Evolutionary conservation across 768 basidiomycete species (phyloP).

Genomic region (Termitomyces sp.): DNA sequence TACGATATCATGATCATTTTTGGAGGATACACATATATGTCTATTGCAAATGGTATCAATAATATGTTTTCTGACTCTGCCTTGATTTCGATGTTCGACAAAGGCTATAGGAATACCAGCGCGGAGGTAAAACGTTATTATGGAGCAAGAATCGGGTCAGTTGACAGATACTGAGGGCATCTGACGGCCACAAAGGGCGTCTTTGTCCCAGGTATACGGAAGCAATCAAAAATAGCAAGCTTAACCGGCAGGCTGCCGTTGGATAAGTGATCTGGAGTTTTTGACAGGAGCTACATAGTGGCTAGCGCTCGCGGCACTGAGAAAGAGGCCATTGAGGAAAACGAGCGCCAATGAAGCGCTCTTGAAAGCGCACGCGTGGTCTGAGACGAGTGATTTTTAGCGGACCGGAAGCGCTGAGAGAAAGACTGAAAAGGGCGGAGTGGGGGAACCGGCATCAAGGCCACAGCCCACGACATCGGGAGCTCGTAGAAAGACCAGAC

Average conservation of each 20-base stretch:
- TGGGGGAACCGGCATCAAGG: background rate
- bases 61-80: background rate
- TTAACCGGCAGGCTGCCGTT: background rate
- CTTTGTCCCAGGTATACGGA: background rate
- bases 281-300: background rate
- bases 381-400: background rate
- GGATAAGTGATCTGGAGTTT: background rate
- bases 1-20: background rate
- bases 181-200: background rate
- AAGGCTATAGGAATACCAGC: background rate
- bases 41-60: background rate
- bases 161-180: conserved; percentile 7
- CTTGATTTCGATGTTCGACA: background rate
- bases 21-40: background rate
- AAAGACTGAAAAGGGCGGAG: background rate
- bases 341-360: background rate
- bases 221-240: conserved; percentile 2
- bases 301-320: too few relatives aligned
- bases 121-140: background rate
- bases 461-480: too few relatives aligned
- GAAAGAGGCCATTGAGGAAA: background rate
- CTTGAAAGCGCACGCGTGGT: background rate
- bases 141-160: conserved; percentile 2
- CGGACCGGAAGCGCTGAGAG: background rate
- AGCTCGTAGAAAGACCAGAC: too few relatives aligned